Evolutionary conservation across 176 grass and related monocot species (phyloP).

Genomic region (Lolium perenne): DNA sequence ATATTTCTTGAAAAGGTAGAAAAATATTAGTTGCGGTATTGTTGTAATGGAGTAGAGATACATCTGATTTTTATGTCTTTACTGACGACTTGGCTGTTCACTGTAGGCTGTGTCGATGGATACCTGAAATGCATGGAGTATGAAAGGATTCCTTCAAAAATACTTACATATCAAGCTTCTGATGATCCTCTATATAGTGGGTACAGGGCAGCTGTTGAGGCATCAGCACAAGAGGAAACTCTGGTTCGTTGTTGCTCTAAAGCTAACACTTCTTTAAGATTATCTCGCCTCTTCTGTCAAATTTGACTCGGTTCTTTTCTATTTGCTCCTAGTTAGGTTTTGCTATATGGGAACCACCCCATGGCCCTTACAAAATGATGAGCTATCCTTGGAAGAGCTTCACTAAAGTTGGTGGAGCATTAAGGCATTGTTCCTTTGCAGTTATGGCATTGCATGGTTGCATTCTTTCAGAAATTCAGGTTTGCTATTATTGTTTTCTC

Average conservation of each 20-base stretch:
- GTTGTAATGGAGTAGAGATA: conserved; percentile 5
- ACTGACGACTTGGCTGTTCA: background rate
- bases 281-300: conserved; percentile 25
- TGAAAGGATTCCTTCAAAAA: conserved; percentile 92
- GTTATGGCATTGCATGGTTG: conserved; percentile 99
- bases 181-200: conserved; percentile 96
- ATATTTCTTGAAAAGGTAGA: background rate
- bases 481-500: conserved; percentile 36
- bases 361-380: conserved; percentile 81
- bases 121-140: conserved; percentile 95
- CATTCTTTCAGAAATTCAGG: conserved; percentile 99
- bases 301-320: conserved; percentile 30
- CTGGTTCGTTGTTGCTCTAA: conserved; percentile 61
- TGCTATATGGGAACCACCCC: conserved; percentile 95
- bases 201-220: conserved; percentile 84
- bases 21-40: background rate
- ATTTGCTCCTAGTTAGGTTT: conserved; percentile 74
- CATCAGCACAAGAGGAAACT: conserved; percentile 79
- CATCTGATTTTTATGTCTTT: conserved; percentile 25
- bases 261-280: conserved; percentile 11
- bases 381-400: conserved; percentile 91
- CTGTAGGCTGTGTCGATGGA: conserved; percentile 85
- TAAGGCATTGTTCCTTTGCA: conserved; percentile 90
- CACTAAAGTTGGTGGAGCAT: conserved; percentile 84
- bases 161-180: conserved; percentile 87